Conservation (phyloP, 345 rosid genomes). For the Physaria fendleri region DNA sequence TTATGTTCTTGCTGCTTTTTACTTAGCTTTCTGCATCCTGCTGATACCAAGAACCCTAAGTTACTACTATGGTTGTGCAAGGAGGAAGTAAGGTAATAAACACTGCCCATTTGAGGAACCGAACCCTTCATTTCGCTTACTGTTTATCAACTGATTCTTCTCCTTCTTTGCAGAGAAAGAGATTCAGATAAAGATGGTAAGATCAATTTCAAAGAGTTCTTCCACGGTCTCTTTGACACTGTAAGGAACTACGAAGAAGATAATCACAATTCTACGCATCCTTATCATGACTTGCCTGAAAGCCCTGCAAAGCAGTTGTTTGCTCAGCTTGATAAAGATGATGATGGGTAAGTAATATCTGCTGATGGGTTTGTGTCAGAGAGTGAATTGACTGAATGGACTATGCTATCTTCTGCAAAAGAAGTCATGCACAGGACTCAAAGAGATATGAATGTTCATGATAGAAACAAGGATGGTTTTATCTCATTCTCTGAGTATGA, state of each 20-base stretch:
- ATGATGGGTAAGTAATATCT: constrained; percentile 75
- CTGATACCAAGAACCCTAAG: constrained; percentile 78
- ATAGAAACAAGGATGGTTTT: constrained; percentile 76
- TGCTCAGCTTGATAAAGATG: constrained; percentile 83
- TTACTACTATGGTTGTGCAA: constrained; percentile 78
- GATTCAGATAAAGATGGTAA: constrained; percentile 91
- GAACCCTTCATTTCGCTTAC: background rate
- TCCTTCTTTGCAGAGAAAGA: constrained; percentile 54
- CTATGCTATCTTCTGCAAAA: constrained; percentile 56
- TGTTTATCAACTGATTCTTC: no score
- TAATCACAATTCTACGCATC: constrained; percentile 52
- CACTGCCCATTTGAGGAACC: background rate
- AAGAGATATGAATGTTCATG: constrained; percentile 90
- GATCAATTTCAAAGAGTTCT: constrained; percentile 73
- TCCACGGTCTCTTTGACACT: constrained; percentile 84
- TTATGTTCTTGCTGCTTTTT: constrained; percentile 15
- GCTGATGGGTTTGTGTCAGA: no score
- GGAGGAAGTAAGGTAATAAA: constrained; percentile 99
- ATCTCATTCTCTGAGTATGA: constrained; percentile 79
- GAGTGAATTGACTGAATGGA: constrained; percentile 85
- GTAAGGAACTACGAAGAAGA: constrained; percentile 88
- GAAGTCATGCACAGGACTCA: constrained; percentile 75
- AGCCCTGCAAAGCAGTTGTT: constrained; percentile 68
- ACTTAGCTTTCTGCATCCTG: constrained; percentile 89
- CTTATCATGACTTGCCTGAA: constrained; percentile 55